Evolutionary conservation across 2,329 filamentous ascomycete genomes (phyloP).

Genomic region (Talaromyces rugulosus): DNA sequence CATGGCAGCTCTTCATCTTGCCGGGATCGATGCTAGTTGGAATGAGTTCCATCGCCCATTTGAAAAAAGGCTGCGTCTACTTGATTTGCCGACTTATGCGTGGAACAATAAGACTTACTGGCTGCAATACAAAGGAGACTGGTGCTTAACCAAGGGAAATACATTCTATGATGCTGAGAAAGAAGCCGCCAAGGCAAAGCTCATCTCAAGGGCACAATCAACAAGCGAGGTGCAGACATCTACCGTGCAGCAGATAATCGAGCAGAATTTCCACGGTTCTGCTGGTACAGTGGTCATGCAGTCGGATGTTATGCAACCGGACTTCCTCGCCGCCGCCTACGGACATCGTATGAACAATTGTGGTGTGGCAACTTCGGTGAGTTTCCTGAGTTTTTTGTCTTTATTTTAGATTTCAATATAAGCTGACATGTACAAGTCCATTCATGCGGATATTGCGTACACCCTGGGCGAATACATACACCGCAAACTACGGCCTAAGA

Average conservation of each 20-base stretch:
- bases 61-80: slow-evolving; percentile 53
- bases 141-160: slow-evolving; percentile 65
- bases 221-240: slow-evolving; percentile 27
- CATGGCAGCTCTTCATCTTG: slow-evolving; percentile 57
- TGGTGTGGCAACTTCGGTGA: slow-evolving; percentile 9
- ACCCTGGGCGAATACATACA: slow-evolving; percentile 20
- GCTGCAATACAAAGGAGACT: slow-evolving; percentile 68
- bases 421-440: slow-evolving; percentile 7
- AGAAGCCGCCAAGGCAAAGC: slow-evolving; percentile 12
- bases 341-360: slow-evolving; percentile 19
- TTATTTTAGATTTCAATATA: background rate
- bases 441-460: slow-evolving; percentile 22
- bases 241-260: slow-evolving; percentile 10
- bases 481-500: slow-evolving; percentile 11
- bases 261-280: background rate
- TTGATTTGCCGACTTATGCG: slow-evolving; percentile 64
- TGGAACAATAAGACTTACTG: slow-evolving; percentile 71
- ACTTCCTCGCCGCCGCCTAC: slow-evolving; percentile 12
- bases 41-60: slow-evolving; percentile 65
- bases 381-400: background rate
- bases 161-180: slow-evolving; percentile 22
- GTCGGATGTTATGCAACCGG: slow-evolving; percentile 14
- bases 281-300: slow-evolving; percentile 8
- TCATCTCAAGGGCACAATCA: background rate
- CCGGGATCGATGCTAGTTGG: slow-evolving; percentile 64